A percentile compares a stretch with the other conserved stretches of the same genome.
phyloP scores from a whole-genome alignment of 345 rosid genomes.

The Hibiscus syriacus region DNA sequence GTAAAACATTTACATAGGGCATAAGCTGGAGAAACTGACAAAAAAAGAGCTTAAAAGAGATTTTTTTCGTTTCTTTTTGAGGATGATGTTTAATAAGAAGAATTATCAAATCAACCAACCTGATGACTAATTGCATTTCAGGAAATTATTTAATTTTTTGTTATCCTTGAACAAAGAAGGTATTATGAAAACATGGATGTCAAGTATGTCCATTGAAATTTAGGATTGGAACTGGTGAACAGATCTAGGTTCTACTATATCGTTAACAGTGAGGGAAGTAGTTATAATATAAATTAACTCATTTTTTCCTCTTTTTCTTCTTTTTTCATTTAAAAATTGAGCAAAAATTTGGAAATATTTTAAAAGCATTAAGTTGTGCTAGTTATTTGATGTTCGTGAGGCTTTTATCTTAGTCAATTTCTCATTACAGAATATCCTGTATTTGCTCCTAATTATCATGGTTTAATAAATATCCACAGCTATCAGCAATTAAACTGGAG shows the following conservation, averaged over 20 bases:
- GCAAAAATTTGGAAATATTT: neutral
- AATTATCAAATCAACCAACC: neutral
- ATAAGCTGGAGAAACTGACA: neutral
- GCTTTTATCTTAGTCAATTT: neutral
- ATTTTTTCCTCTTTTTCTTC: too few species aligned
- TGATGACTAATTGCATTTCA: neutral
- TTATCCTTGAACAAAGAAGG: neutral
- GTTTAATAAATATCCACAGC: conserved; percentile 33
- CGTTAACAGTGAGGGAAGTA: neutral
- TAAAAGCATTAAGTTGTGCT: neutral
- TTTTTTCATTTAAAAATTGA: neutral
- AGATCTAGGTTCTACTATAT: neutral
- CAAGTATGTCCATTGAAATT: neutral
- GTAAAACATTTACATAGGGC: neutral
- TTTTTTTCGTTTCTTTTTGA: neutral
- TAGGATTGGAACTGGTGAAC: neutral
- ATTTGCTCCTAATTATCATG: too few species aligned
- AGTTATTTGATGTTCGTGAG: neutral
- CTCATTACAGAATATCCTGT: neutral
- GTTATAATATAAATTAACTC: neutral
- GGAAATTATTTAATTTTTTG: neutral
- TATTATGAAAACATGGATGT: neutral
- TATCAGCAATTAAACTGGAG: conserved; percentile 58
- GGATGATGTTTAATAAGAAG: neutral
- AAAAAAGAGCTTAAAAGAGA: neutral